phyloP scores from a whole-genome alignment of 2,329 filamentous ascomycete species.

The Pseudogymnoascus sp. region DNA sequence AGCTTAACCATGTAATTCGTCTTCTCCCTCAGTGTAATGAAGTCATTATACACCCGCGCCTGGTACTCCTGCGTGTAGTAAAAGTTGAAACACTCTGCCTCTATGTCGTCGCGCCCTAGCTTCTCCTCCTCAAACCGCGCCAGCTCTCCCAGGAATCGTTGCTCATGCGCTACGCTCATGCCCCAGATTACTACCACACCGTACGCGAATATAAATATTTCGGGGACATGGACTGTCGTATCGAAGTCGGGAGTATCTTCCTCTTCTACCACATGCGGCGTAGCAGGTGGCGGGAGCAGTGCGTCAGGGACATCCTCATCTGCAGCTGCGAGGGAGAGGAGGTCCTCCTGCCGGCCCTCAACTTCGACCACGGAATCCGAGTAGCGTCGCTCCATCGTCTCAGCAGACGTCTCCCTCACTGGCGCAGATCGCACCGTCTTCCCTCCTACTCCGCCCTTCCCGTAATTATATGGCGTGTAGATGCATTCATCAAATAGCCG shows the following conservation, averaged over 20 bases:
- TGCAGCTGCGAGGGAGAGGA: slow-evolving; percentile 48
- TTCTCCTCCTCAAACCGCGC: slow-evolving; percentile 92
- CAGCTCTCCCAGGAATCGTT: slow-evolving; percentile 85
- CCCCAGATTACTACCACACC: slow-evolving; percentile 98
- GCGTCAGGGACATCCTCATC: slow-evolving; percentile 22
- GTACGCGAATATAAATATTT: slow-evolving; percentile 95
- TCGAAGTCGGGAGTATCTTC: slow-evolving; percentile 63
- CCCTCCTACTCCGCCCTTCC: slow-evolving; percentile 17
- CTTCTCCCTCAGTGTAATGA: slow-evolving; percentile 89
- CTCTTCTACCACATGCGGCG: slow-evolving; percentile 26
- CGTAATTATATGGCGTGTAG: slow-evolving; percentile 87
- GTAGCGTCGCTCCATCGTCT: slow-evolving; percentile 58
- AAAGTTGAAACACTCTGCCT: slow-evolving; percentile 98
- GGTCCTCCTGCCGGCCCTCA: slow-evolving; percentile 49
- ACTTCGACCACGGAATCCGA: slow-evolving; percentile 67
- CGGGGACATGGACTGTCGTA: slow-evolving; percentile 79
- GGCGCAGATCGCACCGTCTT: slow-evolving; percentile 10
- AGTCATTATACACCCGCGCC: slow-evolving; percentile 98
- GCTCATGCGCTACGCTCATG: slow-evolving; percentile 85
- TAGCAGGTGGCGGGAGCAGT: background rate
- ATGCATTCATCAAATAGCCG: slow-evolving; percentile 97
- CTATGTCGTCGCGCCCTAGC: slow-evolving; percentile 76
- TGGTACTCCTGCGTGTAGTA: slow-evolving; percentile 98
- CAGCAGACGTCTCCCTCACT: slow-evolving; percentile 30
- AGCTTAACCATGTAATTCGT: slow-evolving; percentile 97